These are phyloP conservation scores for Penicilliopsis zonata DNA, from an alignment of 495 filamentous ascomycete species.

Conservation along the genomic window DNA sequence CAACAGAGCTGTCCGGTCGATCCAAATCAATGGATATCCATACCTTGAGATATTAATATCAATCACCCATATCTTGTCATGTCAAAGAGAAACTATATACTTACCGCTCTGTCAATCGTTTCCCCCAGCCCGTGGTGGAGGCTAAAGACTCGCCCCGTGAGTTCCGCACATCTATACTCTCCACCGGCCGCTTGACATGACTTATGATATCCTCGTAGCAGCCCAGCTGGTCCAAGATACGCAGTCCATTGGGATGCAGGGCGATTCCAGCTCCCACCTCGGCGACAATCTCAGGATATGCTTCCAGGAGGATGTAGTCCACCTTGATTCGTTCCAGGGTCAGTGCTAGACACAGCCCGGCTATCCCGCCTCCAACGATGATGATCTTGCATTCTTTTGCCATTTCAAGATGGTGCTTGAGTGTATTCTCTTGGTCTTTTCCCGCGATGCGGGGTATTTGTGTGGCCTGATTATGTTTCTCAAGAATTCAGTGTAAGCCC, in stretches of 20 bases:
- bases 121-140: constrained; percentile 3
- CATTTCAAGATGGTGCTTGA: no score
- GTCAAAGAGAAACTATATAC: no score
- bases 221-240: constrained; percentile 19
- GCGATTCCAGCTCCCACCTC: constrained; percentile 9
- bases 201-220: constrained; percentile 15
- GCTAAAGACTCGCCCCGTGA: constrained; percentile 5
- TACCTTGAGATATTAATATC: constrained; percentile 4
- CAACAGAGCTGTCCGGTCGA: constrained; percentile 24
- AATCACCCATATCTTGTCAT: no score
- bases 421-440: no score
- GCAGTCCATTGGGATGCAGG: constrained; percentile 9
- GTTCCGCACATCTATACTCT: constrained; percentile 7
- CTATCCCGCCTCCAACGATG: constrained; percentile 37
- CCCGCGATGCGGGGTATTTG: no score
- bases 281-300: constrained; percentile 5
- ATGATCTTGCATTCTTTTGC: constrained; percentile 12
- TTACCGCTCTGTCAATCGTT: constrained; percentile 2
- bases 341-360: constrained; percentile 19
- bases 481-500: no score
- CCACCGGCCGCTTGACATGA: constrained; percentile 8
- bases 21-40: constrained; percentile 10
- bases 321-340: constrained; percentile 9
- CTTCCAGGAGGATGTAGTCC: constrained; percentile 13
- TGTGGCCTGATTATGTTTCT: no score